These are phyloP conservation scores for Cardamine resedifolia DNA, from an alignment of 345 rosid species.

Conservation along the genomic window DNA sequence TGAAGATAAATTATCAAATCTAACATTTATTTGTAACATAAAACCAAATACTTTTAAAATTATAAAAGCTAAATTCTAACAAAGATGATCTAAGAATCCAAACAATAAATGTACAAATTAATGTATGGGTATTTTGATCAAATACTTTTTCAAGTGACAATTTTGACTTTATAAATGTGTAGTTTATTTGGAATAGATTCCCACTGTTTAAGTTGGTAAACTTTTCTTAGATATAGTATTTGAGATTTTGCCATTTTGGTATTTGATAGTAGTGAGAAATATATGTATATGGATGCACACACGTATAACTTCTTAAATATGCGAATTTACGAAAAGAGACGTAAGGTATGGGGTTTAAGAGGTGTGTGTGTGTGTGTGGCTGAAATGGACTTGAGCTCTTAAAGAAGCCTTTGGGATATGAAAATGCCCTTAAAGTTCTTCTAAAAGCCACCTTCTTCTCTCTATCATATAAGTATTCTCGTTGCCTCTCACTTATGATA, in stretches of 20 bases:
- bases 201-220: slow-evolving; percentile 1
- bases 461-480: slow-evolving; percentile 6
- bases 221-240: slow-evolving; percentile 7
- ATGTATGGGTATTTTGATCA: background rate
- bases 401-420: slow-evolving; percentile 25
- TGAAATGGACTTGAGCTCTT: slow-evolving; percentile 22
- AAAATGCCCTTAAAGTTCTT: slow-evolving; percentile 25
- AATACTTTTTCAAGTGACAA: background rate
- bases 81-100: background rate
- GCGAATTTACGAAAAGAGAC: slow-evolving; percentile 23
- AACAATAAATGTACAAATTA: background rate
- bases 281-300: background rate
- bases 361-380: slow-evolving; percentile 39
- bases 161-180: slow-evolving; percentile 4
- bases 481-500: slow-evolving; percentile 21
- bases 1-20: too few species aligned
- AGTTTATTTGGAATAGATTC: slow-evolving; percentile 7
- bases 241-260: slow-evolving; percentile 12
- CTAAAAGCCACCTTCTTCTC: slow-evolving; percentile 36
- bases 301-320: background rate
- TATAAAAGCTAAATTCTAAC: background rate
- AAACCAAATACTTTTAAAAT: too few species aligned
- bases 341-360: slow-evolving; percentile 23
- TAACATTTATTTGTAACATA: too few species aligned
- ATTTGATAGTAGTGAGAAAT: background rate